Conservation (phyloP, 169 alveolate genomes). For the Plasmodium cynomolgi region DNA sequence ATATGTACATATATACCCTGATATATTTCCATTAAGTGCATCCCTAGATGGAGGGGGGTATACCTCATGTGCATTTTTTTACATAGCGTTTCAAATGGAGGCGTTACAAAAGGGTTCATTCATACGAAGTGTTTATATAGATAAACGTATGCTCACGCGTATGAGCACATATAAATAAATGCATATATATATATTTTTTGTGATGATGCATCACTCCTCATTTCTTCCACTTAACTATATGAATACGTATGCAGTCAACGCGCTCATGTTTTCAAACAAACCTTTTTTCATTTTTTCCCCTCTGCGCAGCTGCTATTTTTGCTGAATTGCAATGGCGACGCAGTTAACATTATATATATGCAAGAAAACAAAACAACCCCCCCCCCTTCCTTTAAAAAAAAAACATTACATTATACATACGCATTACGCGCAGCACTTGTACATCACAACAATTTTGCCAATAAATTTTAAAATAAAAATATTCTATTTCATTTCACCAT, state of each 20-base stretch:
- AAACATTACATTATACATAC: background rate
- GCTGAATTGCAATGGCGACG: background rate
- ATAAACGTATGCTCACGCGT: background rate
- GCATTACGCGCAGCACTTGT: background rate
- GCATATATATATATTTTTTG: background rate
- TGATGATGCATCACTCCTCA: background rate
- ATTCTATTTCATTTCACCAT: background rate
- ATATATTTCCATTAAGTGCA: slow-evolving; percentile 19
- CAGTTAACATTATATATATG: background rate
- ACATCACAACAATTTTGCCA: background rate
- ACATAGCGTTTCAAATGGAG: background rate
- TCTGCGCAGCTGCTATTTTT: background rate
- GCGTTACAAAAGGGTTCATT: background rate
- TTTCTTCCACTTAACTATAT: background rate
- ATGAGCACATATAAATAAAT: background rate
- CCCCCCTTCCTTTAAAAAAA: background rate
- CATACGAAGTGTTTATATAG: background rate
- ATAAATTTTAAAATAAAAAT: background rate
- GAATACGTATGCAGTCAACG: background rate
- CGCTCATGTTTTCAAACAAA: background rate
- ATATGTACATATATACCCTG: background rate
- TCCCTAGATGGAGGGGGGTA: background rate
- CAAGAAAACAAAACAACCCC: background rate
- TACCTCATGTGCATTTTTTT: background rate
- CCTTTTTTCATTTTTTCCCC: background rate